Evolutionary conservation across 2,329 filamentous ascomycete species (phyloP).

Genomic region (Torrubiella hemipterigena): DNA sequence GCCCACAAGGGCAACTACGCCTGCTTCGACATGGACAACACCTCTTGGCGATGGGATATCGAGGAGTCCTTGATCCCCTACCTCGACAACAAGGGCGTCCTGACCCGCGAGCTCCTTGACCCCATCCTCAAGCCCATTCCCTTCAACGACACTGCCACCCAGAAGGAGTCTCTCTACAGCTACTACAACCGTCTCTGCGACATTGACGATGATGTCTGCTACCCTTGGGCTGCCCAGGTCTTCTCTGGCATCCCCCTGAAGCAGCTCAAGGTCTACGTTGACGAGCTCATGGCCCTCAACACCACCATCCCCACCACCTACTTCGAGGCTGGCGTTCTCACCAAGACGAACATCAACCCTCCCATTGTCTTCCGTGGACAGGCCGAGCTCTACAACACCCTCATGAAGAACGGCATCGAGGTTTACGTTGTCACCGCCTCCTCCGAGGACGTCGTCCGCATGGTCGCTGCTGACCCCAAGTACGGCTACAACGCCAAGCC

Average conservation of each 20-base stretch:
- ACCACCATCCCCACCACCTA: conserved; percentile 22
- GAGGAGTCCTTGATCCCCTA: conserved; percentile 30
- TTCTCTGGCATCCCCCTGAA: conserved; percentile 29
- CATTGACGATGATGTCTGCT: conserved; percentile 27
- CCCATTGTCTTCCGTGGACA: conserved; percentile 26
- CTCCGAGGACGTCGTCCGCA: conserved; percentile 31
- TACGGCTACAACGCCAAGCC: conserved; percentile 32
- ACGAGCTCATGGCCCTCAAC: conserved; percentile 32
- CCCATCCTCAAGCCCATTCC: conserved; percentile 26
- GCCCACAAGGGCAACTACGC: conserved; percentile 24
- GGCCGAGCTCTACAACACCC: conserved; percentile 28
- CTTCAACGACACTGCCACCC: conserved; percentile 24
- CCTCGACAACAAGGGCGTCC: conserved; percentile 26
- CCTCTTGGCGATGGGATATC: conserved; percentile 27
- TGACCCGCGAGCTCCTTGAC: conserved; percentile 27
- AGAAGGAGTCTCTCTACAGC: conserved; percentile 29
- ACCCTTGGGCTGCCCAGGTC: conserved; percentile 29
- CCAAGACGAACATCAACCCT: conserved; percentile 15
- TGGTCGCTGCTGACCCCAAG: conserved; percentile 30
- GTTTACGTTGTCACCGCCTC: conserved; percentile 30
- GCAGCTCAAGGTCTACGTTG: conserved; percentile 32
- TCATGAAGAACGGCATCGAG: conserved; percentile 28
- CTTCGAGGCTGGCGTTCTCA: conserved; percentile 19
- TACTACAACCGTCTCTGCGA: conserved; percentile 32
- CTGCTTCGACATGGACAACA: conserved; percentile 34